Base-by-base conservation (phyloP, 2,329 filamentous ascomycete species). In the Ramularia collo-cygni region DNA sequence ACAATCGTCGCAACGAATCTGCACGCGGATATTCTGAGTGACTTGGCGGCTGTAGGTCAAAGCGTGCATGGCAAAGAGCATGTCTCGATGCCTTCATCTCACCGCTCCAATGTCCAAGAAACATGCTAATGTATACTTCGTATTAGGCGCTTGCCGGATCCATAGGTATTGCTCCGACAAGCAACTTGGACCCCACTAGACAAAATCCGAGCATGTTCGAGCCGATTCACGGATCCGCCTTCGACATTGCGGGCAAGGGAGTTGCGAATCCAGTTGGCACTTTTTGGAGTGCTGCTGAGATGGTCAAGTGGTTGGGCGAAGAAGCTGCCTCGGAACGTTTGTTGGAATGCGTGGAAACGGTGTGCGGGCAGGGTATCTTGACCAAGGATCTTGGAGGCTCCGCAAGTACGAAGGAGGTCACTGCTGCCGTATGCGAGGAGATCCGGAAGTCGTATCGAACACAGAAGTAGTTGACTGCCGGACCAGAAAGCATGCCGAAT, bases 101-200 rank as follows among this genome's bases (percentile, higher is more conserved):
- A 24, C 6, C 10, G 6, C 10, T 10, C 21, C 21, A 24, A 24
- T 24, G 21, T 24, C 21, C 10, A 24, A 6, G 21, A 24, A 6
- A 6, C 10, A 24, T 24, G 21, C 21, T 24, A n/a, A n/a, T n/a
- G n/a, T 24, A 24, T 10, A 6, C 10, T 24, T 10, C 21, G 10
- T 24, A 24, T 10, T 24, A 6, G 21, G 10, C 21, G 6, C 6
- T 85, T 7, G 80, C 81, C 2, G 81, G 81, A 0, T 79, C 74
- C 2, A 85, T 85, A 44, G 81, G 81, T 5, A 84, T 85, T 45
- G 81, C 81, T 2, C 80, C 81, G 3, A 83, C 80, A 0, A 77
- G 72, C 27, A 85, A 85, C 51, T 64, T 85, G 1, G 80, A 85
- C 49, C 79, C 81, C 1, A 77, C 72, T 1, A 64, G 74, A 9